A percentile compares a stretch with the other conserved stretches of the same genome.
phyloP scores from a whole-genome alignment of 208 protist genomes.

The Leishmania mexicana region DNA sequence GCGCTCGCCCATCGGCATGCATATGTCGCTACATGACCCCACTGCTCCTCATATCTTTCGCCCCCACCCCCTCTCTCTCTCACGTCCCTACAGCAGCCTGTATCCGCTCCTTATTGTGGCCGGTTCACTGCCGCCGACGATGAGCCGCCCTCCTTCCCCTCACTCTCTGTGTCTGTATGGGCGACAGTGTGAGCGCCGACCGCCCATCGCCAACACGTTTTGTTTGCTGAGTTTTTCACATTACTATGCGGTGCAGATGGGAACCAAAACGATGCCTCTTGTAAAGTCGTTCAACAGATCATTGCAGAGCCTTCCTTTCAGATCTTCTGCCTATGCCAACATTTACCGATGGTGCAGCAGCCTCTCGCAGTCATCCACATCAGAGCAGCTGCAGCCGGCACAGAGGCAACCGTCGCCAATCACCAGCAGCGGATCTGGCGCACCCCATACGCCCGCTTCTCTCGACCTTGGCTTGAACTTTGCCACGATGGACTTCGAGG shows the following conservation, averaged over 20 bases:
- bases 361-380: background rate
- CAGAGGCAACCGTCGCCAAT: background rate
- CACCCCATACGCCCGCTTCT: background rate
- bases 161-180: background rate
- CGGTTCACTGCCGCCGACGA: background rate
- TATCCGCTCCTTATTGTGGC: background rate
- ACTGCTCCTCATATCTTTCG: background rate
- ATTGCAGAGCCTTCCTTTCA: constrained; percentile 5
- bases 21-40: background rate
- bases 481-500: constrained; percentile 62
- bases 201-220: background rate
- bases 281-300: background rate
- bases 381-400: background rate
- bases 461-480: constrained; percentile 58
- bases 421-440: background rate
- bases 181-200: background rate
- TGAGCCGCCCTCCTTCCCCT: background rate
- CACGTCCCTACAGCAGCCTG: background rate
- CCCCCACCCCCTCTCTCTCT: background rate
- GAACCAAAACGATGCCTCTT: background rate
- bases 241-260: background rate
- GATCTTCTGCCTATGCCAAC: constrained; percentile 8
- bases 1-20: background rate
- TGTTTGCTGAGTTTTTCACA: no score
- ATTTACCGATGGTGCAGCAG: constrained; percentile 25